Conservation (phyloP, 2,329 filamentous ascomycete genomes). For the Fusarium humuli region DNA sequence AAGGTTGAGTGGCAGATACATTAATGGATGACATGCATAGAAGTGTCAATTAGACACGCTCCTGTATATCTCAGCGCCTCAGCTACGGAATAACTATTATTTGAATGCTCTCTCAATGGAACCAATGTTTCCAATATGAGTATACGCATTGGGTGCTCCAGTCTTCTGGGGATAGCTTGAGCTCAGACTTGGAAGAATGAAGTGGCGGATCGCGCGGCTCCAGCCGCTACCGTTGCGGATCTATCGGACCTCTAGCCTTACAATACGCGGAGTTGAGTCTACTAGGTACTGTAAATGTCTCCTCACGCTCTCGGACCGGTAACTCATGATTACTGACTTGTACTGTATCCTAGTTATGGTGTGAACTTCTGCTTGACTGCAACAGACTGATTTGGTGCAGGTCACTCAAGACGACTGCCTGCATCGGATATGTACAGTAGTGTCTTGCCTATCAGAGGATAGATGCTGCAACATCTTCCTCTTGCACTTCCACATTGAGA, state of each 20-base stretch:
- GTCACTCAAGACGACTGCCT: neutral
- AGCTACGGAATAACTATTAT: neutral
- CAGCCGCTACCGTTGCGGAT: conserved; percentile 34
- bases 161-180: conserved; percentile 5
- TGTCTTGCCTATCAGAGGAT: neutral
- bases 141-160: neutral
- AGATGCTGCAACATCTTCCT: neutral
- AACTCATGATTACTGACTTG: neutral
- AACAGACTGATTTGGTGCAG: neutral
- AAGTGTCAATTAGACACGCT: neutral
- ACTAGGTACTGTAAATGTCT: neutral
- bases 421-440: neutral
- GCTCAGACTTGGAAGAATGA: neutral
- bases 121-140: neutral
- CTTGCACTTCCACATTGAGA: conserved; percentile 6
- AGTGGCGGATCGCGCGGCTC: conserved; percentile 32
- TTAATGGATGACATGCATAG: neutral
- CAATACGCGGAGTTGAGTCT: neutral
- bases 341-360: neutral
- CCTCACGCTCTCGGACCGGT: neutral
- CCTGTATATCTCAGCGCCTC: neutral
- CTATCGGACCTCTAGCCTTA: conserved; percentile 34
- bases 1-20: neutral
- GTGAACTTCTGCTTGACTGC: neutral
- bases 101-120: neutral